Conservation (phyloP, 176 grass and related monocot species). For the Secale cereale region DNA sequence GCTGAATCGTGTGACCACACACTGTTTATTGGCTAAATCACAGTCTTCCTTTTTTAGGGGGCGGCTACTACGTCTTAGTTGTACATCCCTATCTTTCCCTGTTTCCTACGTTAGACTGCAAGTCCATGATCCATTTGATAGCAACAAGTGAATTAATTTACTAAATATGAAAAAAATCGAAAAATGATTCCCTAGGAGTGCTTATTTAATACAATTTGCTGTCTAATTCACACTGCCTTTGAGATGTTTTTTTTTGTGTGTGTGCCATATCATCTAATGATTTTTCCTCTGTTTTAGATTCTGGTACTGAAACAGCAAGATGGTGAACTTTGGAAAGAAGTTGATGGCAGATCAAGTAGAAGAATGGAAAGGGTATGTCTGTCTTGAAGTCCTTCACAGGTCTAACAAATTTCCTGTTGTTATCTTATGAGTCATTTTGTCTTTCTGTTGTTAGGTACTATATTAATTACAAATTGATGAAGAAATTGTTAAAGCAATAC, state of each 20-base stretch:
- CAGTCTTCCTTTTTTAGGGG: background rate
- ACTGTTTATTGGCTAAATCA: constrained; percentile 7
- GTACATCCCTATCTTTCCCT: background rate
- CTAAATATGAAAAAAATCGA: background rate
- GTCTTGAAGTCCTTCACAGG: background rate
- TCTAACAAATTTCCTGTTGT: background rate
- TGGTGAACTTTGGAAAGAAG: constrained; percentile 94
- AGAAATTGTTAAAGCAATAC: constrained; percentile 91
- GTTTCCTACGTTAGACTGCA: background rate
- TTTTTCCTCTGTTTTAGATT: constrained; percentile 1
- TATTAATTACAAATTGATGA: constrained; percentile 96
- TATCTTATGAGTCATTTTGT: constrained; percentile 12
- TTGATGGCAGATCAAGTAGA: constrained; percentile 67
- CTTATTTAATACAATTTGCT: background rate
- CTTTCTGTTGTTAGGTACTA: constrained; percentile 67
- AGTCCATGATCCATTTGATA: background rate
- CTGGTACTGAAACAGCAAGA: constrained; percentile 36
- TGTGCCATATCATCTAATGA: background rate
- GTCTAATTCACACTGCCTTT: background rate
- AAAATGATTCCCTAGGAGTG: background rate
- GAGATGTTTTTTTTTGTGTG: background rate
- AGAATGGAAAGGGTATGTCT: constrained; percentile 72
- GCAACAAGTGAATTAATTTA: background rate
- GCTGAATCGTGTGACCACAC: background rate
- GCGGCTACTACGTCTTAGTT: background rate